Conservation (phyloP, 148 eudicot species). For the Cornus controversa region DNA sequence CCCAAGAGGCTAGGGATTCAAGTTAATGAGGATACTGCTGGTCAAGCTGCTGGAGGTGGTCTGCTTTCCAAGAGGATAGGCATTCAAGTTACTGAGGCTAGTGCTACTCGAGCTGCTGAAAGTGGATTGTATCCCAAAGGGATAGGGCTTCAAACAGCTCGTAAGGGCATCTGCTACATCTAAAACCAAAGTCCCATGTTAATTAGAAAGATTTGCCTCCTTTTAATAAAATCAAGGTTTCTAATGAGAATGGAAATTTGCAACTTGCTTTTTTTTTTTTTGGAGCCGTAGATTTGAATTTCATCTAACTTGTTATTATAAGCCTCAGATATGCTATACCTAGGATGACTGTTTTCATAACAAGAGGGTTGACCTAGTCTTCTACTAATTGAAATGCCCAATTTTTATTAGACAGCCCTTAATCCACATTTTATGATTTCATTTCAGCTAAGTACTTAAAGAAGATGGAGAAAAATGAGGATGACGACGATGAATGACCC, state of each 20-base stretch:
- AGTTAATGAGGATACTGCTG: neutral
- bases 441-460: neutral
- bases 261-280: neutral
- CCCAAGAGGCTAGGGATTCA: neutral
- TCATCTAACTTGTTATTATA: neutral
- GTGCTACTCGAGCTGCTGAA: constrained; percentile 1
- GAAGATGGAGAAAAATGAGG: neutral
- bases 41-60: too few species aligned
- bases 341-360: neutral
- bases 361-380: neutral
- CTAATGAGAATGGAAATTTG: neutral
- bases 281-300: neutral
- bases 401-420: neutral
- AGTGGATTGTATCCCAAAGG: neutral
- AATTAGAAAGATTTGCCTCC: neutral
- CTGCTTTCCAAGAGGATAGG: neutral
- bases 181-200: neutral
- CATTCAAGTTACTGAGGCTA: neutral
- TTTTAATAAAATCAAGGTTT: neutral
- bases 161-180: neutral
- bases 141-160: constrained; percentile 5
- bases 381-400: neutral
- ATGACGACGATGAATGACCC: neutral
- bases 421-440: neutral
- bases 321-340: neutral